Evolutionary conservation across 1,139 yeast genomes (phyloP).

Genomic region (Sugiyamaella pinicola): DNA sequence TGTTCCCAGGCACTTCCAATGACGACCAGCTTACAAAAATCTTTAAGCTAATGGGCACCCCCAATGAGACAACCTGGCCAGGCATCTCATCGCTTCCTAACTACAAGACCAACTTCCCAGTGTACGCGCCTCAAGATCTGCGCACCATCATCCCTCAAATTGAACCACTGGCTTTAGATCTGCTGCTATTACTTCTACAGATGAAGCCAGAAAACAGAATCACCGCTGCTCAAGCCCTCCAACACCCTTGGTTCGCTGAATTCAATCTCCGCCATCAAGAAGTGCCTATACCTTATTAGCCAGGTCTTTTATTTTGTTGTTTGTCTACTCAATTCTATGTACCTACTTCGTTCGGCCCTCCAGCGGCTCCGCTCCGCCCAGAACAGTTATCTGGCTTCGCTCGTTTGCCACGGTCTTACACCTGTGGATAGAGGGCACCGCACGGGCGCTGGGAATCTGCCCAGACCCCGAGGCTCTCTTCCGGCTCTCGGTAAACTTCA

Average conservation of each 20-base stretch:
- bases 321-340: background rate
- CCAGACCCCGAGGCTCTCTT: too few species aligned
- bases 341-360: background rate
- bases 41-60: conserved; percentile 94
- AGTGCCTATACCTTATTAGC: conserved; percentile 15
- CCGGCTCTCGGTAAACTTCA: too few species aligned
- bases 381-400: background rate
- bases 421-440: background rate
- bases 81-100: conserved; percentile 85
- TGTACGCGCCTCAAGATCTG: conserved; percentile 82
- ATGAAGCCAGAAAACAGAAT: conserved; percentile 91
- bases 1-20: conserved; percentile 94
- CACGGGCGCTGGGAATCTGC: too few species aligned
- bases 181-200: conserved; percentile 76
- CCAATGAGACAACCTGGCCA: conserved; percentile 95
- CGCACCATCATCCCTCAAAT: conserved; percentile 71
- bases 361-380: conserved; percentile 2
- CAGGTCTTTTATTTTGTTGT: conserved; percentile 1
- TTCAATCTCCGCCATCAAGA: conserved; percentile 39
- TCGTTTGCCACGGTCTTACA: background rate
- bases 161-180: conserved; percentile 79
- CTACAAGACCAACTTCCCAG: conserved; percentile 76
- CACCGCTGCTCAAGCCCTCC: conserved; percentile 88
- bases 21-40: conserved; percentile 91
- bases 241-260: conserved; percentile 95